phyloP scores from a whole-genome alignment of 164 flowering plant species.

The Magnolia changhungtana region DNA sequence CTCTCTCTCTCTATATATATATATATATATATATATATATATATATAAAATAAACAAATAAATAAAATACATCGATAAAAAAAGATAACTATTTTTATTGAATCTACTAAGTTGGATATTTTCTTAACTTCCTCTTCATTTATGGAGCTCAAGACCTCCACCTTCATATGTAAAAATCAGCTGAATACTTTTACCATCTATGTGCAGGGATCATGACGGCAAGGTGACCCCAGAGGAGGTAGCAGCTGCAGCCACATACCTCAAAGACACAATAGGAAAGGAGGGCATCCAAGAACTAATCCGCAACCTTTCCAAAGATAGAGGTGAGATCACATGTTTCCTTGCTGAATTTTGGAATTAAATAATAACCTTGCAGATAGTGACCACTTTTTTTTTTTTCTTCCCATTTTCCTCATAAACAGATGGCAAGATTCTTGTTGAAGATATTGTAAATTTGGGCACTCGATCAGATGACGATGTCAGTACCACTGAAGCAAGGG shows the following conservation, averaged over 20 bases:
- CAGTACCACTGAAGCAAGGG: conserved; percentile 23
- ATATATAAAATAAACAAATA: not conserved
- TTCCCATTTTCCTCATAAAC: conserved; percentile 18
- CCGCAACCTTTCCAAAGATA: conserved; percentile 72
- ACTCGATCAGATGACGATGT: conserved; percentile 31
- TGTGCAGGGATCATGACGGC: conserved; percentile 78
- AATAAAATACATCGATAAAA: not conserved
- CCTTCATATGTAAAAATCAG: not conserved
- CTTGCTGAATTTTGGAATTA: not conserved
- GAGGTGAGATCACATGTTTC: conserved; percentile 37
- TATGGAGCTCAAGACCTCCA: not conserved
- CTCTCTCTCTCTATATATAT: no score
- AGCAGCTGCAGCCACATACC: conserved; percentile 73
- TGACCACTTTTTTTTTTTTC: not conserved
- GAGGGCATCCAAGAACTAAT: conserved; percentile 78
- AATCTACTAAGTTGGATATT: no score
- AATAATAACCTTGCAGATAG: not conserved
- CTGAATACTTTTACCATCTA: not conserved
- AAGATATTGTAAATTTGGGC: conserved; percentile 52
- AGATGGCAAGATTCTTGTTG: conserved; percentile 77
- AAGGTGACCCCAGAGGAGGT: conserved; percentile 89
- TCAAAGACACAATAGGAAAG: conserved; percentile 62
- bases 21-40: no score
- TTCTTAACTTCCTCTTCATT: not conserved
- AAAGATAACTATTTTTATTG: no score